Evolutionary conservation across 768 basidiomycete species (phyloP).

Genomic region (Grammothele lineata): DNA sequence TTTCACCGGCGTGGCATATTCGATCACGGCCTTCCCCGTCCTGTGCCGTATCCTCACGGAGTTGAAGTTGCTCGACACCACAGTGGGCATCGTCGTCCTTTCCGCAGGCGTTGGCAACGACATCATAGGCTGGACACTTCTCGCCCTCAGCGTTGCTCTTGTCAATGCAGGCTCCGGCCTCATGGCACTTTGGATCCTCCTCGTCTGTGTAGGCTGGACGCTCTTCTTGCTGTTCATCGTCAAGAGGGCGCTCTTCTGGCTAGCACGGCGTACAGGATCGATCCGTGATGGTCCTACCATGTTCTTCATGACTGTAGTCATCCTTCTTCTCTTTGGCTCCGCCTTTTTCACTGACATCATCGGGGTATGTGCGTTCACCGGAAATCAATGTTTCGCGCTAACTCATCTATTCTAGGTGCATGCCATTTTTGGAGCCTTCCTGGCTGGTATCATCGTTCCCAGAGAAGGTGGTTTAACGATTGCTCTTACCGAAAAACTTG

Average conservation of each 20-base stretch:
- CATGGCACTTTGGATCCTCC: conserved; percentile 80
- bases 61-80: conserved; percentile 86
- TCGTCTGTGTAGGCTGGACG: conserved; percentile 77
- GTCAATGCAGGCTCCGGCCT: conserved; percentile 85
- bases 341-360: conserved; percentile 94
- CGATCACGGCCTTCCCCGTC: conserved; percentile 84
- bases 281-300: conserved; percentile 80
- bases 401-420: conserved; percentile 38
- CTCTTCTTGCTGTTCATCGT: conserved; percentile 70
- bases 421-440: conserved; percentile 89
- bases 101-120: conserved; percentile 91
- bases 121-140: conserved; percentile 71
- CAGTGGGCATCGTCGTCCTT: conserved; percentile 88
- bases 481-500: conserved; percentile 89
- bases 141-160: conserved; percentile 88
- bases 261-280: conserved; percentile 76
- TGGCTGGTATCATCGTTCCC: conserved; percentile 79
- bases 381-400: background rate
- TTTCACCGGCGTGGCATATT: conserved; percentile 89
- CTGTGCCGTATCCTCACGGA: conserved; percentile 87
- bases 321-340: conserved; percentile 76
- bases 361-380: conserved; percentile 40
- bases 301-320: conserved; percentile 83
- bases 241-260: conserved; percentile 57
- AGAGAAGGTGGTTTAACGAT: conserved; percentile 85